Percentiles rank a stretch among this genome's conserved stretches.
phyloP scores from a whole-genome alignment of 805 yeast genomes.

The Monosporozyma servazzii region DNA sequence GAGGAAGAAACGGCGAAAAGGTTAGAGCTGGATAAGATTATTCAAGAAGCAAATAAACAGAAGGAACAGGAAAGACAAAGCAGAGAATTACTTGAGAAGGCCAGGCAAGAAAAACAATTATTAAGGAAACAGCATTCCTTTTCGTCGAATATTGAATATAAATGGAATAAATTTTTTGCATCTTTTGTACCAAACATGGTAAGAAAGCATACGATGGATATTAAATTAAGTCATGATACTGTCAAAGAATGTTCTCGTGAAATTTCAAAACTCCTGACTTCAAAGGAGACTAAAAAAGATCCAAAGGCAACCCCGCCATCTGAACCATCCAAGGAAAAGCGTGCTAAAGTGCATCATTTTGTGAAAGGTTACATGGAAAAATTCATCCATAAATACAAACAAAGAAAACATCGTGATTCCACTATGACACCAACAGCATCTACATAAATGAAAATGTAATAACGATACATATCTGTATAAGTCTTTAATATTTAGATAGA shows the following conservation, averaged over 20 bases:
- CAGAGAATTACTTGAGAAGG: conserved; percentile 11
- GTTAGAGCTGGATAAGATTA: conserved; percentile 10
- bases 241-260: conserved; percentile 74
- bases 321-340: conserved; percentile 55
- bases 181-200: conserved; percentile 69
- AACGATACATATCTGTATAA: background rate
- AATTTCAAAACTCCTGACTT: conserved; percentile 54
- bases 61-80: conserved; percentile 21
- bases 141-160: conserved; percentile 17
- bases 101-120: conserved; percentile 18
- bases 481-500: background rate
- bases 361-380: conserved; percentile 58
- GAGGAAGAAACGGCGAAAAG: conserved; percentile 23
- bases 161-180: conserved; percentile 49
- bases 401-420: conserved; percentile 23
- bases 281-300: conserved; percentile 49
- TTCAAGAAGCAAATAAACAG: conserved; percentile 16
- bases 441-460: background rate
- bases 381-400: conserved; percentile 40
- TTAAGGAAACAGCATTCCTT: conserved; percentile 12
- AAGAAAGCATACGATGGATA: conserved; percentile 49
- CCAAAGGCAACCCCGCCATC: conserved; percentile 36
- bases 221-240: conserved; percentile 53
- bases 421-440: background rate
- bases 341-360: conserved; percentile 60